Percentiles rank a stretch among this genome's conserved stretches.
Conservation (phyloP, 345 rosid species). For the Stellera chamaejasme region DNA sequence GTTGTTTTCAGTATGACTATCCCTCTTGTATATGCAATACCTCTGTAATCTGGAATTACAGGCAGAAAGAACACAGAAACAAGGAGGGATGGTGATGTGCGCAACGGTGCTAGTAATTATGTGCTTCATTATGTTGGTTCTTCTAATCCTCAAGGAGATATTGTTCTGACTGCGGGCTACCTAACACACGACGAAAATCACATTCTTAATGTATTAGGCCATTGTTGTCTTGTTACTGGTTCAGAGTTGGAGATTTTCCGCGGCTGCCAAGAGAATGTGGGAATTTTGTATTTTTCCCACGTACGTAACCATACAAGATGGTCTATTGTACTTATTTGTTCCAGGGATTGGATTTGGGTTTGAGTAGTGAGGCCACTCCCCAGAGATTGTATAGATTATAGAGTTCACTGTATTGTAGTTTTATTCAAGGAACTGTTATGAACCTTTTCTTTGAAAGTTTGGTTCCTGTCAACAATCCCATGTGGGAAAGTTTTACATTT, state of each 20-base stretch:
- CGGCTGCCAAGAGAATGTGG: slow-evolving; percentile 3
- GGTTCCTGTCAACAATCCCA: not conserved
- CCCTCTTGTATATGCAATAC: not conserved
- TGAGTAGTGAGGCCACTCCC: slow-evolving; percentile 1
- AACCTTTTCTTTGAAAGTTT: slow-evolving; percentile 5
- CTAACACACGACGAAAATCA: slow-evolving; percentile 4
- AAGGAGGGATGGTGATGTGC: slow-evolving; percentile 96
- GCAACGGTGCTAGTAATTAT: slow-evolving; percentile 79
- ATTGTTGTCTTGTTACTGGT: slow-evolving; percentile 6
- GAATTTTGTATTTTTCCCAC: slow-evolving; percentile 10
- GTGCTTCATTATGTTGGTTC: slow-evolving; percentile 90
- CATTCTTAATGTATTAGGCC: not conserved
- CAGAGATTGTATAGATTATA: slow-evolving; percentile 11
- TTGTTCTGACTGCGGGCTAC: slow-evolving; percentile 37
- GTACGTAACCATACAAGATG: slow-evolving; percentile 3
- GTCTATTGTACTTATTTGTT: not conserved
- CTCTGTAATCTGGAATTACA: slow-evolving; percentile 19
- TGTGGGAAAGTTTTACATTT: slow-evolving; percentile 9
- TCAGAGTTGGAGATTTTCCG: not conserved
- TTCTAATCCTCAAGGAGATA: slow-evolving; percentile 74
- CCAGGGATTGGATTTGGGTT: not conserved
- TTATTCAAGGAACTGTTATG: not conserved
- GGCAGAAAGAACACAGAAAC: slow-evolving; percentile 93
- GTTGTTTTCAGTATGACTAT: not conserved
- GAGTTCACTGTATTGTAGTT: slow-evolving; percentile 5